Evolutionary conservation across 202 grass and related monocot genomes (phyloP), one percentile per base, ranked within the genome.

Genomic region (Musa balbisiana): DNA sequence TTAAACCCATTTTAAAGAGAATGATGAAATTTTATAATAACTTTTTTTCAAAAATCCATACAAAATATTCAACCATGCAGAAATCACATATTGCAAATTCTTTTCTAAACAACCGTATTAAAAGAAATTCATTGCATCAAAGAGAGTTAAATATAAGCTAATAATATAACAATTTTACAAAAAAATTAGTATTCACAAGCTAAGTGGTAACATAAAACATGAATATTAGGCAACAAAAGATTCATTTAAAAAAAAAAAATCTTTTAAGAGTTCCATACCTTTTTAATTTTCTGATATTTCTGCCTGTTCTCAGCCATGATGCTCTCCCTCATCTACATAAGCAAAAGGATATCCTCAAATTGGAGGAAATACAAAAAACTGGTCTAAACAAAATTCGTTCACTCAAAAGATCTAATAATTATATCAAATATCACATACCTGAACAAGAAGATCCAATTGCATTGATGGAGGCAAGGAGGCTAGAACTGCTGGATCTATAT

Each of bases 301-400:
- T 97, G 94, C 69, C 94, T 87, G 81, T 97, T 97, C 80, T 97
- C 90, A 86, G 94, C 94, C 94, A 97, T 97, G 69, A 97, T 83
- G 52, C 86, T 87, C 83, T 97, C 93, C 77, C 90, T 97, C 90
- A 97, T 93, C 93, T 97, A 90, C 20, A 20, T 29, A 76, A 80
- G 72, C 12, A 81, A 82, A 77, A 65, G 62, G 21, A 83, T 77
- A 55, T 22, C 23, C 9, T 52, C 58, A 83, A 70, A 9, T 52
- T 53, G 23, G 52, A 66, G 62, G 54, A 17, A 52, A 81, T 53
- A 54, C 68, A 8, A 27, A 33, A 77, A 82, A 11, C 71, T 25
- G 76, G 55, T 69, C 69, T 66, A 15, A 62, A 60, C 64, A 67
- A 51, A 73, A 83, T 50, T 49, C 55, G 80, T 51, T 43, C 33